These are phyloP conservation scores for Thraustochytrium sp. DNA, from an alignment of 352 stramenopile species.

Conservation along the genomic window DNA sequence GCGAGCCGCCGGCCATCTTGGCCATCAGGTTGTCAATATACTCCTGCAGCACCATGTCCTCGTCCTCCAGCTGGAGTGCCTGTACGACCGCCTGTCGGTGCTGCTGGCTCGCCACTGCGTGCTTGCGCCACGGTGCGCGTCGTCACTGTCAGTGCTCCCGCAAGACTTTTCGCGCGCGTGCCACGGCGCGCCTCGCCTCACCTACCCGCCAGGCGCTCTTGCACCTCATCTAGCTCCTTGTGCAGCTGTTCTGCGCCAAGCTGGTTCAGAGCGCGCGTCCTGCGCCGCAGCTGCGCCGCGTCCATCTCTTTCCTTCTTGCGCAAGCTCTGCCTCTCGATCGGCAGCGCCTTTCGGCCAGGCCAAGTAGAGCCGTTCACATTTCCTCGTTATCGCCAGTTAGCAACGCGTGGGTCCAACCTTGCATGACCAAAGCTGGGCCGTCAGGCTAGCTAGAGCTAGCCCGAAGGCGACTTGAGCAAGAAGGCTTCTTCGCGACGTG, in stretches of 20 bases:
- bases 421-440: no score
- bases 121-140: not conserved
- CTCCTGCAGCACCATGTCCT: not conserved
- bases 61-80: not conserved
- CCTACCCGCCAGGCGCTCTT: not conserved
- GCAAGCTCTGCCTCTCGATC: no score
- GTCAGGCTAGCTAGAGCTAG: no score
- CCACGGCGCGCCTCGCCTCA: not conserved
- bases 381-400: no score
- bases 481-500: no score
- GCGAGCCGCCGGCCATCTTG: not conserved
- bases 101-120: not conserved
- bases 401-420: no score
- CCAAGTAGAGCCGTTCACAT: no score
- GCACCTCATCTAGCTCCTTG: not conserved
- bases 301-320: no score
- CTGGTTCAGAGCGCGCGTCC: not conserved
- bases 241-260: not conserved
- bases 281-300: not conserved
- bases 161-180: not conserved
- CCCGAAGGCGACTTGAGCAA: no score
- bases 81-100: not conserved
- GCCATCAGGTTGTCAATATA: conserved; percentile 14
- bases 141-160: not conserved
- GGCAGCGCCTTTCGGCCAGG: no score